These are phyloP conservation scores for Candida qinlingensis DNA, from an alignment of 805 yeast genomes.

Conservation along the genomic window DNA sequence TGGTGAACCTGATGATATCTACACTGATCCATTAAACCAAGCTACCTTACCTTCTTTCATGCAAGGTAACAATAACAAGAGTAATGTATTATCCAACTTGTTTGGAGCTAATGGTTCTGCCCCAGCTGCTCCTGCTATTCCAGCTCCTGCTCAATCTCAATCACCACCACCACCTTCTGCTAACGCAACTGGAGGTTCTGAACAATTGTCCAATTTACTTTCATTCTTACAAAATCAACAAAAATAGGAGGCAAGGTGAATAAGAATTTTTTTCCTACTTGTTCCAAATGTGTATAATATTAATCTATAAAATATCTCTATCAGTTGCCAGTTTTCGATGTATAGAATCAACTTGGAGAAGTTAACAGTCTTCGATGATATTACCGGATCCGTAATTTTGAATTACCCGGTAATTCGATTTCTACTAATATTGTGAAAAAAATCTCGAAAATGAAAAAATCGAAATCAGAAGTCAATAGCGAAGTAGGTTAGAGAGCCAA, in stretches of 20 bases:
- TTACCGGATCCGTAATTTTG: neutral
- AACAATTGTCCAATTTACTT: constrained; percentile 37
- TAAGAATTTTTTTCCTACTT: too few relatives aligned
- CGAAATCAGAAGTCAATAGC: neutral
- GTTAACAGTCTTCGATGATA: neutral
- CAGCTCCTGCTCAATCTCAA: constrained; percentile 9
- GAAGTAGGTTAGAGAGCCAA: too few relatives aligned
- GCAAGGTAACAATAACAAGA: constrained; percentile 33
- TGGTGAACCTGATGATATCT: constrained; percentile 39
- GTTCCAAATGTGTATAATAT: too few relatives aligned
- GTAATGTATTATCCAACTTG: constrained; percentile 46
- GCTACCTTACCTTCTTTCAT: constrained; percentile 24
- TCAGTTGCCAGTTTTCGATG: neutral
- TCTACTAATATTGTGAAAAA: too few relatives aligned
- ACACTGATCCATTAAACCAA: constrained; percentile 25
- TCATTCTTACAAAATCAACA: constrained; percentile 36
- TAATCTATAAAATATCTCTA: too few relatives aligned
- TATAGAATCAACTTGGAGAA: neutral
- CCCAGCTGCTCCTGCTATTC: constrained; percentile 23
- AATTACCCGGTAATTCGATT: constrained; percentile 2
- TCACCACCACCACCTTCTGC: constrained; percentile 8
- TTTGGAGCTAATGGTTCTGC: constrained; percentile 26
- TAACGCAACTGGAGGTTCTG: constrained; percentile 29
- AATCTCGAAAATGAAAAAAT: neutral
- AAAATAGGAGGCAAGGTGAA: too few relatives aligned